Evolutionary conservation across 768 basidiomycete species (phyloP), one percentile per base, ranked within the genome.

Genomic region (Pleurotus tuoliensis): DNA sequence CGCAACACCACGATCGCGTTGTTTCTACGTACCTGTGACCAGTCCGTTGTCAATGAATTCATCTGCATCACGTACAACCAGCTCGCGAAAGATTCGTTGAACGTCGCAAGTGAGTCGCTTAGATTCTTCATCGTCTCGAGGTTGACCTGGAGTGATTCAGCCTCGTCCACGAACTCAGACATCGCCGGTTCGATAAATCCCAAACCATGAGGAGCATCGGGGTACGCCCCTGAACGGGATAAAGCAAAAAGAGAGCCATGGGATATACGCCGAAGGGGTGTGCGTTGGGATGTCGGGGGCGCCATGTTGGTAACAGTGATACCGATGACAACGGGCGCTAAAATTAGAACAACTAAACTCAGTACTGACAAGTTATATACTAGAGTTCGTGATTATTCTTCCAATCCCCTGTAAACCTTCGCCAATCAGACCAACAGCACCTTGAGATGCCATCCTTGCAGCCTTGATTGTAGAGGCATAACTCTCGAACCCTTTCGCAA

Each of bases 11-110:
- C 30, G 6, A 51, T 16, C 39, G 15, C 24, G 15, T 58, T 60
- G 30, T 34, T 25, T 15, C 63, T 2, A 59, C 77, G 57, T 59
- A 87, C 92, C 79, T 94, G 88, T 0, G 83, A 84, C 93, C 93
- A 97, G 67, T 97, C 94, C 0, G 86, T 86, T n/a, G 93, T 94
- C 56, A 96, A 80, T 2, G 92, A 86, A 66, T 95, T 94, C 92
- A 98, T 96, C 66, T 92, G 88, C 84, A 95, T 87, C 20, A 87
- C 84, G 67, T 94, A 95, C 9, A 96, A 71, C 82, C 86, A 95
- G 66, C 90, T 92, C 12, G 94, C 90, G 65, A 98, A 96, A 12
- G 86, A 84, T 70, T 98, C 94, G 67, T 97, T 97, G 77, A 96
- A 96, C 4, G 83, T 86, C 12, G 82, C 81, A 52, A 98, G 78